Evolutionary conservation across 2,329 filamentous ascomycete species (phyloP).

Genomic region (Cladophialophora carrionii): DNA sequence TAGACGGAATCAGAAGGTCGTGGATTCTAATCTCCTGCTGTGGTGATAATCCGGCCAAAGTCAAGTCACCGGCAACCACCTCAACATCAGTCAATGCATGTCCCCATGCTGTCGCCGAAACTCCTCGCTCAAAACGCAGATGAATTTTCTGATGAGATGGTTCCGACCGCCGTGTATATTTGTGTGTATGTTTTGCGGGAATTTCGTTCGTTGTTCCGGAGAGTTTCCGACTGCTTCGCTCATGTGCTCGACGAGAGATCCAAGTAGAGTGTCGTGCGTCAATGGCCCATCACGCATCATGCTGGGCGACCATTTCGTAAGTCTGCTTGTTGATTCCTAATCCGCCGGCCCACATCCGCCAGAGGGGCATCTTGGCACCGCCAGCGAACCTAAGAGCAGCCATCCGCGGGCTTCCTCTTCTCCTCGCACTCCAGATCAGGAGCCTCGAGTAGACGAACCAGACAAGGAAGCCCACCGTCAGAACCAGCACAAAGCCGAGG

Average conservation of each 20-base stretch:
- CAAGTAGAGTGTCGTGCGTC: background rate
- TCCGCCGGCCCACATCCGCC: conserved; percentile 29
- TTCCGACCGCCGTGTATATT: background rate
- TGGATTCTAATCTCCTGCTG: background rate
- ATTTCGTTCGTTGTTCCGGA: background rate
- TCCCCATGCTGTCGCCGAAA: background rate
- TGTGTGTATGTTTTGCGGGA: background rate
- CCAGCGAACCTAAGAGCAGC: conserved; percentile 20
- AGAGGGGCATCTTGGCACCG: conserved; percentile 26
- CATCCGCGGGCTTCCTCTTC: conserved; percentile 24
- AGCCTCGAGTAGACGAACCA: conserved; percentile 58
- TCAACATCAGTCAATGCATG: background rate
- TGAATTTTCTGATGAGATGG: background rate
- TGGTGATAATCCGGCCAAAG: background rate
- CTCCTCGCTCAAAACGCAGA: background rate
- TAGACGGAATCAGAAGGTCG: background rate
- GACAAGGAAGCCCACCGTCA: conserved; percentile 51
- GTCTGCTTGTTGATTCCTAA: conserved; percentile 16
- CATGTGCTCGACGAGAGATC: background rate
- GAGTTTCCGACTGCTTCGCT: background rate
- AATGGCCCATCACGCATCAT: conserved; percentile 29
- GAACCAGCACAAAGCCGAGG: conserved; percentile 55
- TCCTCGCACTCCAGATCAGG: conserved; percentile 44
- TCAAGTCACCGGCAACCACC: background rate
- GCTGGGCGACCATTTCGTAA: conserved; percentile 33